These are phyloP conservation scores for Aleurites moluccanus DNA, from an alignment of 441 rosid genomes.

Conservation along the genomic window DNA sequence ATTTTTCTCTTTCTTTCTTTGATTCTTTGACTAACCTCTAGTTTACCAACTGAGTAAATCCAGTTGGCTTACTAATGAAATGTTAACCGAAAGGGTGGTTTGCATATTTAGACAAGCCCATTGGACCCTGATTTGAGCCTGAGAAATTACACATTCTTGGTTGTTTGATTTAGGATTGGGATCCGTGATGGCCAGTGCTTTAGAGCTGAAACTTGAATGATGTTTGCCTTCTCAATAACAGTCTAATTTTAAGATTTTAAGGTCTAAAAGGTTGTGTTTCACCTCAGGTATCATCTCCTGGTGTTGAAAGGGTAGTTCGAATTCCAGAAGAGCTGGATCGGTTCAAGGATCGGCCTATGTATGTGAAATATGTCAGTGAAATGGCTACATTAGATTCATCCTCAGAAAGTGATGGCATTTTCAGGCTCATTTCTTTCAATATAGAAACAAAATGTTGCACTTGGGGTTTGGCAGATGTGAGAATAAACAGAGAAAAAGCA, in stretches of 20 bases:
- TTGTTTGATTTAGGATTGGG: no score
- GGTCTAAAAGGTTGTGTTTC: slow-evolving; percentile 1
- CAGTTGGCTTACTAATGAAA: not conserved
- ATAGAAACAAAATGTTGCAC: slow-evolving; percentile 52
- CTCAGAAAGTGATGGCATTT: slow-evolving; percentile 63
- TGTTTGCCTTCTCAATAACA: not conserved
- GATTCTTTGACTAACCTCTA: not conserved
- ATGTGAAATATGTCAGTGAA: slow-evolving; percentile 47
- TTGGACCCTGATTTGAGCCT: not conserved
- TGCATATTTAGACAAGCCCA: not conserved
- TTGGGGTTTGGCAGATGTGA: slow-evolving; percentile 83
- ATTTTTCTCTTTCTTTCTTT: not conserved
- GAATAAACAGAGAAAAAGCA: slow-evolving; percentile 74
- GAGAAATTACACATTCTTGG: not conserved
- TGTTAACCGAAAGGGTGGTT: not conserved
- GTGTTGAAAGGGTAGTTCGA: slow-evolving; percentile 73
- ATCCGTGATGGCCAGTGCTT: not conserved
- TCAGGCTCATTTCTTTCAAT: slow-evolving; percentile 64
- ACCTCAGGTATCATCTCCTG: slow-evolving; percentile 86
- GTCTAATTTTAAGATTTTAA: not conserved
- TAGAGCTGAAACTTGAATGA: slow-evolving; percentile 11
- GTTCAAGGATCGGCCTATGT: slow-evolving; percentile 75
- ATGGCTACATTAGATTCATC: slow-evolving; percentile 20
- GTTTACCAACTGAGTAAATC: not conserved
- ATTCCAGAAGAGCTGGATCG: slow-evolving; percentile 77